phyloP scores from a whole-genome alignment of 768 basidiomycete genomes.

The Daedaleopsis sinensis region DNA sequence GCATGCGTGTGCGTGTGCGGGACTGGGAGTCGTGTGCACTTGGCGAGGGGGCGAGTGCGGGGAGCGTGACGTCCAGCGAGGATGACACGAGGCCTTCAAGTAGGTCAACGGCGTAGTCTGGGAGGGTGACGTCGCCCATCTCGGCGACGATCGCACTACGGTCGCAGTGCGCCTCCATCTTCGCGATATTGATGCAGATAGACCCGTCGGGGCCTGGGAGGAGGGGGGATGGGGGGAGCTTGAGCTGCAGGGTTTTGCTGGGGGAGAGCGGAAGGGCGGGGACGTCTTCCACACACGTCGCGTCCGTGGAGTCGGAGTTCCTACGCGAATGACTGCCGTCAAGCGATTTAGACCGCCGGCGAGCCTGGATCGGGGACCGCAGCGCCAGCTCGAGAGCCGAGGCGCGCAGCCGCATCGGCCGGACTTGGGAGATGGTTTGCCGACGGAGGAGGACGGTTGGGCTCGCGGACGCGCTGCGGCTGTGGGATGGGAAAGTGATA shows the following conservation, averaged over 20 bases:
- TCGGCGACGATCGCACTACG: constrained; percentile 42
- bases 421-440: constrained; percentile 19
- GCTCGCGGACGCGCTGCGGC: neutral
- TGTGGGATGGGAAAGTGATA: neutral
- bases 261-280: neutral
- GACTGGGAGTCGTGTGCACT: neutral
- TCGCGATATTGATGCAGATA: constrained; percentile 4
- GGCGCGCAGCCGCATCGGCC: constrained; percentile 16
- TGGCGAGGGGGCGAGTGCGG: neutral
- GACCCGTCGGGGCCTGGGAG: neutral
- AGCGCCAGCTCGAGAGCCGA: constrained; percentile 15
- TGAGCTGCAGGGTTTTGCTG: neutral
- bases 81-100: constrained; percentile 38
- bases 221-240: constrained; percentile 4
- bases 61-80: constrained; percentile 13
- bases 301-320: constrained; percentile 13
- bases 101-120: constrained; percentile 49
- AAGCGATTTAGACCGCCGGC: constrained; percentile 11
- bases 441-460: constrained; percentile 2
- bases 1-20: neutral
- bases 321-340: constrained; percentile 15
- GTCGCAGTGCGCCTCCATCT: constrained; percentile 30
- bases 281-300: constrained; percentile 7
- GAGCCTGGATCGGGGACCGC: constrained; percentile 3
- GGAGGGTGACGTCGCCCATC: constrained; percentile 37